Percentiles rank a stretch among this genome's conserved stretches.
phyloP scores from a whole-genome alignment of 2,329 filamentous ascomycete genomes.

The Aspergillus nomiae region DNA sequence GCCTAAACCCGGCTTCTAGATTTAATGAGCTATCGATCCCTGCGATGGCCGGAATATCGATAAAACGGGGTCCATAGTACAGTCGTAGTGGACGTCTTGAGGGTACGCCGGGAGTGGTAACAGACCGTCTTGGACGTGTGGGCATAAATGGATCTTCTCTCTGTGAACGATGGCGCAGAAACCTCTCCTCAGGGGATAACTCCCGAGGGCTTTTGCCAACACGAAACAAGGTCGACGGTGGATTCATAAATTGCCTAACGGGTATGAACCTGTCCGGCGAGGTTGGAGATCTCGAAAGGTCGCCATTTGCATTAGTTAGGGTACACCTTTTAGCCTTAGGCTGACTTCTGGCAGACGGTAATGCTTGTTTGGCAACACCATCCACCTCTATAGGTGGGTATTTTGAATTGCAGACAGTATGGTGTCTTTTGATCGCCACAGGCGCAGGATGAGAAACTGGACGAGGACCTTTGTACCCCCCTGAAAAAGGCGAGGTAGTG shows the following conservation, averaged over 20 bases:
- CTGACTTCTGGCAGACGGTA: slow-evolving; percentile 16
- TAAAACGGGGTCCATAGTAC: slow-evolving; percentile 37
- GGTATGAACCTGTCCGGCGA: slow-evolving; percentile 64
- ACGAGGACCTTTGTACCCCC: not conserved
- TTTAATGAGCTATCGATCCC: slow-evolving; percentile 7
- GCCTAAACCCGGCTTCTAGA: slow-evolving; percentile 34
- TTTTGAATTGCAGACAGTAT: not conserved
- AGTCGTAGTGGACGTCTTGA: slow-evolving; percentile 23
- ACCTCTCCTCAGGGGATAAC: slow-evolving; percentile 50
- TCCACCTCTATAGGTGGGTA: not conserved
- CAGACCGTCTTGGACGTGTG: slow-evolving; percentile 31
- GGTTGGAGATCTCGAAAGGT: slow-evolving; percentile 21
- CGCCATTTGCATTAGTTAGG: slow-evolving; percentile 12
- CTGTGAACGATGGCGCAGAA: slow-evolving; percentile 46
- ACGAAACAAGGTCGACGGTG: slow-evolving; percentile 53
- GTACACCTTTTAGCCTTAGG: slow-evolving; percentile 19
- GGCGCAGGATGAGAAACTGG: not conserved
- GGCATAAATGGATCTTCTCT: slow-evolving; percentile 57
- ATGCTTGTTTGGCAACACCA: not conserved
- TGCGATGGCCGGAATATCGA: slow-evolving; percentile 28
- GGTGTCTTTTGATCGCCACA: not conserved
- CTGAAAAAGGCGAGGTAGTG: not conserved
- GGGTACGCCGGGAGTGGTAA: slow-evolving; percentile 14
- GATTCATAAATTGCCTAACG: slow-evolving; percentile 43
- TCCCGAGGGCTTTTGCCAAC: slow-evolving; percentile 52